Evolutionary conservation across 2,329 filamentous ascomycete species (phyloP), one percentile per base, ranked within the genome.

Genomic region (Arthrobotrys sinensis): DNA sequence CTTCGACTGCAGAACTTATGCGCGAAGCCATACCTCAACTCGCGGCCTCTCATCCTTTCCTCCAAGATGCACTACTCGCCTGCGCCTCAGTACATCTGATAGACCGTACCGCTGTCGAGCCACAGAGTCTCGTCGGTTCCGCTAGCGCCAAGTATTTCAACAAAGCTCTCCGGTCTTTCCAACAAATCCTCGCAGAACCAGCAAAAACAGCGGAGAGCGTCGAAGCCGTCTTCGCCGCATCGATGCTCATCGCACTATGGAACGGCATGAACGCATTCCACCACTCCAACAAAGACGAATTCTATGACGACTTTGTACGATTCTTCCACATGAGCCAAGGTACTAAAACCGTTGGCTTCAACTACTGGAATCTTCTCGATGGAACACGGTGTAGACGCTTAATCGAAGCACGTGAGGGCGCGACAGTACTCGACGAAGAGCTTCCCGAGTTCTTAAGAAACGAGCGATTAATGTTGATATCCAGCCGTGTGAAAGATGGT

Each of bases 181-280:
- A 72, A 21, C 67, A 72, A 28, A 46, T 78, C 32, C 75, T 78
- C 4, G n/a, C 75, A 8, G 34, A 63, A 28, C 67, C 60, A 5
- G 62, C 46, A 5, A 72, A 78, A 36, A 60, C 67, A 8, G 21
- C 60, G 19, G 75, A 53, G 14, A 36, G 11, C 53, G 52, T 71
- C 52, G 75, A 78, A 43, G 67, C 75, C 4, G 52, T 78, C 8
- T 78, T 78, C 19, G 75, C 62, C 1, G 19, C 75, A 19, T 78
- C 75, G n/a, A 78, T 78, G 75, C 28, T 78, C 53, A 78, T 78
- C 7, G 75, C 67, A 2, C n/a, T 78, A 2, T 78, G 75, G 75
- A 78, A 78, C 53, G 75, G 75, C 52, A 78, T 78, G 75, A 67
- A 48, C 67, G 75, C 75, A 1, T 78, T 78, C 40, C 75, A 78